A percentile compares a stretch with the other conserved stretches of the same genome.
phyloP scores from a whole-genome alignment of 345 rosid genomes.

The Melaleuca alternifolia region DNA sequence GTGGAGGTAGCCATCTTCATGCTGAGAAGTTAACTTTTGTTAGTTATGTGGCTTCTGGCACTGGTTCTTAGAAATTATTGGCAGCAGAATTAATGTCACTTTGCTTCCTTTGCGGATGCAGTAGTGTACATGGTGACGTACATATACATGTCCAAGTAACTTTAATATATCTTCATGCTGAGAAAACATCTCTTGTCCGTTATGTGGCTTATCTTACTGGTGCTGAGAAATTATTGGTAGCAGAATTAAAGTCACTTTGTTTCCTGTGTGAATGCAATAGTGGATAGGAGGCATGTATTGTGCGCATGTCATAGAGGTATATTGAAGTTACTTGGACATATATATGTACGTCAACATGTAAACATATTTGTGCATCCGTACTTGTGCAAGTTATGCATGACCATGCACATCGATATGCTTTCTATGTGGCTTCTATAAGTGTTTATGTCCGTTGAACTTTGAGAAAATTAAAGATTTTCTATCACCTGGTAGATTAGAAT shows the following conservation, averaged over 20 bases:
- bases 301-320: not conserved
- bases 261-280: not conserved
- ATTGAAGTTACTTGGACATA: not conserved
- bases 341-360: not conserved
- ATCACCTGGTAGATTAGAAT: not conserved
- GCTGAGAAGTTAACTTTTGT: not conserved
- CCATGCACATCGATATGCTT: not conserved
- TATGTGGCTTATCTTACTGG: not conserved
- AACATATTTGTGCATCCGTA: not conserved
- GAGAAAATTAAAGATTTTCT: not conserved
- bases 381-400: not conserved
- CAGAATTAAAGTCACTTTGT: not conserved
- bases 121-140: not conserved
- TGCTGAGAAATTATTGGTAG: not conserved
- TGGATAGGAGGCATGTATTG: not conserved
- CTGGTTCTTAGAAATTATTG: not conserved
- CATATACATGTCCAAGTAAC: too few relatives aligned
- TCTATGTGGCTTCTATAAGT: not conserved
- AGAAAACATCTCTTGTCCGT: not conserved
- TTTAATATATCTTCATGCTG: not conserved
- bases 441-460: not conserved
- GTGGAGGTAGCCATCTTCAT: conserved; percentile 60
- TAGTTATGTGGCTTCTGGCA: not conserved
- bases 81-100: not conserved
- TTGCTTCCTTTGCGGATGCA: not conserved